phyloP scores from a whole-genome alignment of 148 eudicot genomes.

The Rhododendron griersonianum region DNA sequence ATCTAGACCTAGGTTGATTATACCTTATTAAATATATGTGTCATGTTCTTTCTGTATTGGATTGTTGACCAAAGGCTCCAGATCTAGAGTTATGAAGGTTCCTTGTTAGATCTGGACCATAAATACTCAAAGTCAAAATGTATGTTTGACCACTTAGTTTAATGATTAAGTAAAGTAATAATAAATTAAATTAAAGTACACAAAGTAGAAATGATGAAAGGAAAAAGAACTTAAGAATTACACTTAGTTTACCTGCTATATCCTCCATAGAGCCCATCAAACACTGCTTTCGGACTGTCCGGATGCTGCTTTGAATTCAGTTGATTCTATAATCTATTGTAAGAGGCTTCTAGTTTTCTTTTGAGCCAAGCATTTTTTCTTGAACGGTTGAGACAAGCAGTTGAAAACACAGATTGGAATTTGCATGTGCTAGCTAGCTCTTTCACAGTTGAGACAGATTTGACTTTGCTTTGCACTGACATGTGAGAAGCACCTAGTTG shows the following conservation, averaged over 20 bases:
- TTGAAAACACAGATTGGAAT: neutral
- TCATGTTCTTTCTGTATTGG: neutral
- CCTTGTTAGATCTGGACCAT: neutral
- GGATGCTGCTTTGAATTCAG: neutral
- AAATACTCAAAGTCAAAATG: neutral
- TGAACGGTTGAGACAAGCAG: neutral
- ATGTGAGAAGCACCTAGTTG: neutral
- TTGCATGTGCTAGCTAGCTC: conserved; percentile 6
- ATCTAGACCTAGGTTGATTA: neutral
- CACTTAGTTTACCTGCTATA: neutral
- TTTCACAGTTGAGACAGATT: neutral
- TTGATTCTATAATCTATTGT: neutral
- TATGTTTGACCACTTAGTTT: neutral
- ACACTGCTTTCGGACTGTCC: neutral
- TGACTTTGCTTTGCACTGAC: neutral
- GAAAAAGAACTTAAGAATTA: neutral
- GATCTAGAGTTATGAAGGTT: neutral
- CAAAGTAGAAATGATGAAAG: neutral
- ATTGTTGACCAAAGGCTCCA: conserved; percentile 1
- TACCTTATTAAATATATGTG: neutral
- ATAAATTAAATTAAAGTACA: neutral
- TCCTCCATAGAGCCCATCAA: neutral
- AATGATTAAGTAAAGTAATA: neutral
- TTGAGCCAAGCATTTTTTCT: neutral
- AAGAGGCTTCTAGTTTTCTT: neutral